These are phyloP conservation scores for Elaeis guineensis DNA, from an alignment of 176 grass and related monocot species.

Conservation along the genomic window DNA sequence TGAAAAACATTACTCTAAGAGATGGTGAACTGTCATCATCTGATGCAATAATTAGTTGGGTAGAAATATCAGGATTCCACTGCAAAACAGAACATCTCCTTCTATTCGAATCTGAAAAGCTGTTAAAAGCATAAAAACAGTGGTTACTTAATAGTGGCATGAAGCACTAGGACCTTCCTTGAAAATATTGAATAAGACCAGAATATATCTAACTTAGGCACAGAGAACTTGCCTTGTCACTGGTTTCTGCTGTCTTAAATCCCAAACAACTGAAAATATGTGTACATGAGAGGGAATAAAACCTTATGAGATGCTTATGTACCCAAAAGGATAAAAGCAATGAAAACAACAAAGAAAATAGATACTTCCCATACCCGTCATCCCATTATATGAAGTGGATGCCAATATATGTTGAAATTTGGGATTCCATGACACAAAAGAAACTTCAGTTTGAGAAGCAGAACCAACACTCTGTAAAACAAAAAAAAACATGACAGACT, in stretches of 20 bases:
- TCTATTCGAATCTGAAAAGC: conserved; percentile 82
- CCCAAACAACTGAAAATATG: conserved; percentile 79
- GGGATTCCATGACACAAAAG: conserved; percentile 89
- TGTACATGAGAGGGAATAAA: conserved; percentile 1
- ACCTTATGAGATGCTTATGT: conserved; percentile 18
- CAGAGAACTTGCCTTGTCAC: conserved; percentile 65
- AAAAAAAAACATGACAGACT: not conserved
- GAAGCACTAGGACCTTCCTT: no score
- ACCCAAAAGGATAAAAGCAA: not conserved
- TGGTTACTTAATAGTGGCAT: no score
- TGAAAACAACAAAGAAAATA: not conserved
- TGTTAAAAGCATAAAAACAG: conserved; percentile 26
- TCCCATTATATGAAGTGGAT: conserved; percentile 81
- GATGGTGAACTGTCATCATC: conserved; percentile 89
- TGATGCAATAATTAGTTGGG: conserved; percentile 86
- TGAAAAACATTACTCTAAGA: conserved; percentile 61
- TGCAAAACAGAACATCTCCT: conserved; percentile 92
- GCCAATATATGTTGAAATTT: conserved; percentile 95
- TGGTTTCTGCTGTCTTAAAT: conserved; percentile 81
- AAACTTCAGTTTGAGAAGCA: conserved; percentile 74
- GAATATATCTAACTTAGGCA: conserved; percentile 11
- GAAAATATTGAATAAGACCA: not conserved
- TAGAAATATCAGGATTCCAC: conserved; percentile 95
- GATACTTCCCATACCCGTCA: conserved; percentile 46
- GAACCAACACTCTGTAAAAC: conserved; percentile 70